phyloP scores from a whole-genome alignment of 768 basidiomycete species.

The Obba rivulosa region DNA sequence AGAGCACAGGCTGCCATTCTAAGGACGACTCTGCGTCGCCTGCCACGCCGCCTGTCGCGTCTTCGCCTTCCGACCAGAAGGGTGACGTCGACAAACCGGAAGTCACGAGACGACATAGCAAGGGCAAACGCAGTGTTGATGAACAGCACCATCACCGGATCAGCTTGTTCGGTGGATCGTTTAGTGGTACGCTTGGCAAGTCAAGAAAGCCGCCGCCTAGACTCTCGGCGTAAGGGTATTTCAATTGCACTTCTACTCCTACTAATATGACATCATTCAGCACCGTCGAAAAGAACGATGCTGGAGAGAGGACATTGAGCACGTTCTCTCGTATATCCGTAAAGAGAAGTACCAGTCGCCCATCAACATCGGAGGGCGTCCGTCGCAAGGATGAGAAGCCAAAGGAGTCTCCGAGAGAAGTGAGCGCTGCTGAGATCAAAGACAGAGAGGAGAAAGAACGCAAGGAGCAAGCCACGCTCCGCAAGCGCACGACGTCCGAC shows the following conservation, averaged over 20 bases:
- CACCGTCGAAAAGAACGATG: slow-evolving; percentile 29
- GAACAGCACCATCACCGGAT: slow-evolving; percentile 49
- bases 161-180: slow-evolving; percentile 76
- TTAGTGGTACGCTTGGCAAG: slow-evolving; percentile 60
- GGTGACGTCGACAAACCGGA: slow-evolving; percentile 16
- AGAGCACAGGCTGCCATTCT: slow-evolving; percentile 21
- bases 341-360: slow-evolving; percentile 39
- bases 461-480: slow-evolving; percentile 31
- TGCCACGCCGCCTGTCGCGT: slow-evolving; percentile 13
- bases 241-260: no score
- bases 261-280: no score
- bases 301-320: slow-evolving; percentile 30
- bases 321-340: slow-evolving; percentile 25
- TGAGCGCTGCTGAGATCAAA: slow-evolving; percentile 5
- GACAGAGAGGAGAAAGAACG: slow-evolving; percentile 21
- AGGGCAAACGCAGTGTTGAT: slow-evolving; percentile 49
- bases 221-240: slow-evolving; percentile 60
- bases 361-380: slow-evolving; percentile 36
- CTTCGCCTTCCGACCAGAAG: slow-evolving; percentile 9
- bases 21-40: slow-evolving; percentile 21
- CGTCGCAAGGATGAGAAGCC: slow-evolving; percentile 11
- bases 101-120: slow-evolving; percentile 30
- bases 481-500: slow-evolving; percentile 47
- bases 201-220: slow-evolving; percentile 78
- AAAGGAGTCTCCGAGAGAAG: slow-evolving; percentile 7